Evolutionary conservation across 2,329 filamentous ascomycete genomes (phyloP), one percentile per base, ranked within the genome.

Genomic region (Colletotrichum tamarilloi): DNA sequence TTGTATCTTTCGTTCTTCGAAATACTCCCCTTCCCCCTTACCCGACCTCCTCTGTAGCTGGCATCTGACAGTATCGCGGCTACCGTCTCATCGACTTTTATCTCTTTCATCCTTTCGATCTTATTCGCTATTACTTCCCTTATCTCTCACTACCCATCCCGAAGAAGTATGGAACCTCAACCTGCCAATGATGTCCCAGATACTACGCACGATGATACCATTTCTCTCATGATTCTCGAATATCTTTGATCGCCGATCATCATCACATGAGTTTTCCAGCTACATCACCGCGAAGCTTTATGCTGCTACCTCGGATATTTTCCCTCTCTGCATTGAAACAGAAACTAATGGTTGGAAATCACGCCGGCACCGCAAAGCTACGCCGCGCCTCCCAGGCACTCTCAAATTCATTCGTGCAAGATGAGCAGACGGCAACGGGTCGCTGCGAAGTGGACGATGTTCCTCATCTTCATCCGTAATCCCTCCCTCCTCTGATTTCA

Each of bases 161-260:
- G 16, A 4, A 35, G 22, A 26, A 26, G 5, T 22, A 73, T 73
- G 67, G 71, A 73, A n/a, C 71, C 71, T 19, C 56, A 66, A 53
- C 24, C 56, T 16, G 28, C 26, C 14, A 57, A 38, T 28, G 56
- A 70, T 1, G 67, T 42, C 26, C 67, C 67, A 5, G 71, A 57
- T 42, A 73, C 71, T 32, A 71, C 58, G 12, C 71, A 73, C 46
- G 71, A 73, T 26, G 71, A 73, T n/a, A 71, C 67, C 26, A 73
- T 73, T 22, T 73, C 71, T 19, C 67, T 73, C 32, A 73, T 73
- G 67, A 70, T 73, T 11, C 67, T 70, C 46, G 67, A 58, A 11
- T 73, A 73, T n/a, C 19, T 73, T 12, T 73, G 62, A 19, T 12
- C 46, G n/a, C 5, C 4, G 38, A n/a, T 4, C 3, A 49, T 3